These are phyloP conservation scores for Obba rivulosa DNA, from an alignment of 768 basidiomycete genomes.

Conservation along the genomic window DNA sequence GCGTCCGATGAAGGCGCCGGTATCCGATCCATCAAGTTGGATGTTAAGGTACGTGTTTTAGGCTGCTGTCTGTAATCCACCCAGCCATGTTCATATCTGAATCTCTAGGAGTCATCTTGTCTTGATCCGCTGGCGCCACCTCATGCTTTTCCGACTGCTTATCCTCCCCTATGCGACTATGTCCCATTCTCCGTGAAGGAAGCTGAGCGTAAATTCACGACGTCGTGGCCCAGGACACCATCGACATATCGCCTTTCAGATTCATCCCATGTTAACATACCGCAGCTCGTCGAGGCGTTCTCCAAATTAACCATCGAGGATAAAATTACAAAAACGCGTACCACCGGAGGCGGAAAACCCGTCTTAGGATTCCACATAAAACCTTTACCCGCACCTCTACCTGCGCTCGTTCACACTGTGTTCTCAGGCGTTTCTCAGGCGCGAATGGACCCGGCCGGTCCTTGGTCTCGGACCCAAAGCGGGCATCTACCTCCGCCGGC, in stretches of 20 bases:
- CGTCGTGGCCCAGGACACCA: constrained; percentile 2
- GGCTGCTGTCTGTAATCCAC: too few relatives aligned
- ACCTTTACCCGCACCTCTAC: constrained; percentile 2
- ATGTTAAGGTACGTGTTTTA: too few relatives aligned
- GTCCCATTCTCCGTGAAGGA: constrained; percentile 10
- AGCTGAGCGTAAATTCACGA: not conserved
- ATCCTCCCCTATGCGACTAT: constrained; percentile 12
- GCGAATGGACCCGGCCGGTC: too few relatives aligned
- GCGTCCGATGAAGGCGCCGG: too few relatives aligned
- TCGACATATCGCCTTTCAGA: not conserved
- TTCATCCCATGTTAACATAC: not conserved
- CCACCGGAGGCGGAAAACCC: not conserved
- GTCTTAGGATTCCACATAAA: not conserved
- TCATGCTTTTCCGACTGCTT: constrained; percentile 13
- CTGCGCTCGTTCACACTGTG: constrained; percentile 4
- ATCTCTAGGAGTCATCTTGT: too few relatives aligned
- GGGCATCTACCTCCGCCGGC: too few relatives aligned
- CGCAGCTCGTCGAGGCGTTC: not conserved
- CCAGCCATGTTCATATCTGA: too few relatives aligned
- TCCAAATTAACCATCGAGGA: not conserved
- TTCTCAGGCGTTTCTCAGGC: too few relatives aligned
- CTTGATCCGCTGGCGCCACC: constrained; percentile 1
- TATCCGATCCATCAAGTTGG: too few relatives aligned
- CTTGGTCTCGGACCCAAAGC: too few relatives aligned
- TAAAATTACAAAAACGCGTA: not conserved